Base-by-base conservation (phyloP, 1,284 basidiomycete genomes). In the Cutaneotrichosporon dermatis region DNA sequence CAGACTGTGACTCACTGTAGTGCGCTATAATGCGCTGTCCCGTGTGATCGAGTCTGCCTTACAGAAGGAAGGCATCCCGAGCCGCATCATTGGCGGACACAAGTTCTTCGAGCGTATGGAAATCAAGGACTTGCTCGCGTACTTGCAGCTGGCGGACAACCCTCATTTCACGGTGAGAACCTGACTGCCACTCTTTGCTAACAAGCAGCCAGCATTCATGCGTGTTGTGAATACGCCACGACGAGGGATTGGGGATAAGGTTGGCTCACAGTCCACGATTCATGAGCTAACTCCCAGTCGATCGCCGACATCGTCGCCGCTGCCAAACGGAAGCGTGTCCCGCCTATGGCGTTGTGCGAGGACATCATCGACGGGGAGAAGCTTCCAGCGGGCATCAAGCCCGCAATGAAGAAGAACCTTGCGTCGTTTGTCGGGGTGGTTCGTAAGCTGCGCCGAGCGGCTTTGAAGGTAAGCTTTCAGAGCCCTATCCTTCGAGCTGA, bases 51-150 rank as follows among this genome's bases (percentile, higher is more conserved):
- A 95, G 77, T 83, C 82, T 12, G 86, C 87, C 1, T 76, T 96
- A 16, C 89, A 91, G 72, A 86, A 84, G 61, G 85, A 86, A 63
- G 83, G 85, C 36, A 89, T 96, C 49, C 90, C 91, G 0, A 86
- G 83, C 68, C 80, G 86, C 50, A 83, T 95, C 54, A 82, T 95
- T 8, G 88, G 86, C 12, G 90, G 90, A 0, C 86, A 88, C 73
- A 89, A 88, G 73, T 93, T 93, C 82, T 94, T 93, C 69, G 89
- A 93, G 63, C 86, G 91, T 6, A 75, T 84, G 65, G 89, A 90
- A 80, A 84, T 96, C 72, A 93, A 92, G 79, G 90, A 93, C 73
- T 67, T 94, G 25, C 79, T 95, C 15, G 88, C 89, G 1, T 95
- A 95, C 75, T 79, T 93, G 1, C 90, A 92, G 70, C 80, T 95